Conservation (phyloP, 495 filamentous ascomycete species). For the Ramalina peruviana region DNA sequence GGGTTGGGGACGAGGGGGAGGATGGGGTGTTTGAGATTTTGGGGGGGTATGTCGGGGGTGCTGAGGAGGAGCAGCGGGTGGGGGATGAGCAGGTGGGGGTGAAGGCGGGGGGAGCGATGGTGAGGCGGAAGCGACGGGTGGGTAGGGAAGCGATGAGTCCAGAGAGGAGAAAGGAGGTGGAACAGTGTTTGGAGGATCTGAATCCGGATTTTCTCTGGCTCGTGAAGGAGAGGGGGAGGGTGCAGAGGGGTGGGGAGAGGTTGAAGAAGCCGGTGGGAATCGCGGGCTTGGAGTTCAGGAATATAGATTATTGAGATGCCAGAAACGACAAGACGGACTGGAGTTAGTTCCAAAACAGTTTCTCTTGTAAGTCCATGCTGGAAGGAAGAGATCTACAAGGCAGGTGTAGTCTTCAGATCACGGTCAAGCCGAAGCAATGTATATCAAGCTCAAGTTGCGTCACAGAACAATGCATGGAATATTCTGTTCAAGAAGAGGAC, state of each 20-base stretch:
- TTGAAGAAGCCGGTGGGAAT: slow-evolving; percentile 22
- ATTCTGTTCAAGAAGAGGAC: no score
- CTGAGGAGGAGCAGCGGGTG: slow-evolving; percentile 13
- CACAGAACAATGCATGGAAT: no score
- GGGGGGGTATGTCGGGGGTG: slow-evolving; percentile 29
- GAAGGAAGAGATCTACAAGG: no score
- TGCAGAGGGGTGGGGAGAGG: slow-evolving; percentile 22
- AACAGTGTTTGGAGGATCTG: slow-evolving; percentile 37
- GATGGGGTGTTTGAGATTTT: slow-evolving; percentile 53
- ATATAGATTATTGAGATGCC: slow-evolving; percentile 11
- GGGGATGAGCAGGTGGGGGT: neutral
- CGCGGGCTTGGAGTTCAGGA: slow-evolving; percentile 28
- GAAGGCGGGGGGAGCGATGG: slow-evolving; percentile 23
- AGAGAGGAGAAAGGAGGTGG: slow-evolving; percentile 31
- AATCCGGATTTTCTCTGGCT: slow-evolving; percentile 69
- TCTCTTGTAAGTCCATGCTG: no score
- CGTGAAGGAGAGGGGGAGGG: slow-evolving; percentile 24
- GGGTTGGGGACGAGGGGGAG: slow-evolving; percentile 46
- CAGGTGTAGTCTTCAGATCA: no score
- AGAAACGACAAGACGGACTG: neutral
- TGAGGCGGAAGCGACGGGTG: slow-evolving; percentile 47
- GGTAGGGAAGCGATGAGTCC: slow-evolving; percentile 36
- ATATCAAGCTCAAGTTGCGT: no score
- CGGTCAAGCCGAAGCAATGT: no score
- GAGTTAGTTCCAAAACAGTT: no score